Percentiles rank a stretch among this genome's conserved stretches.
phyloP scores from a whole-genome alignment of 208 protist species.

The Wallacemonas sp. region DNA sequence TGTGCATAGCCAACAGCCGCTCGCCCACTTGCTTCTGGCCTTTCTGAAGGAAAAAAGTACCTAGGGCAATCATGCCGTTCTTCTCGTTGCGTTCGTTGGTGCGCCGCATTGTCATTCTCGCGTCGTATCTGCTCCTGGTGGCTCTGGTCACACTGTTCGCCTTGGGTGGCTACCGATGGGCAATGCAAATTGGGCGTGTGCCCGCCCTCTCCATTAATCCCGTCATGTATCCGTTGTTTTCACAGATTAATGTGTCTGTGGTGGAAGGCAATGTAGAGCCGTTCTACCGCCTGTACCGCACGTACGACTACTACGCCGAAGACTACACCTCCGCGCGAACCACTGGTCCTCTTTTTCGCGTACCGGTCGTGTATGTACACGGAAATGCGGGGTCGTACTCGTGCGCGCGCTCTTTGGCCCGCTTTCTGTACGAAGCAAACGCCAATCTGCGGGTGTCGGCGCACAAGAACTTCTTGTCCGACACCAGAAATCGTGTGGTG shows the following conservation, averaged over 20 bases:
- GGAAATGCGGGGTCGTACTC: constrained; percentile 80
- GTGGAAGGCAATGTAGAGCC: constrained; percentile 25
- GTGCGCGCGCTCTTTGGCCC: constrained; percentile 65
- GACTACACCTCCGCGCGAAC: constrained; percentile 27
- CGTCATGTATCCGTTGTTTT: constrained; percentile 46
- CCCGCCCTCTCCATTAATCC: constrained; percentile 50
- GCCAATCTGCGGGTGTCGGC: constrained; percentile 6
- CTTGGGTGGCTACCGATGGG: constrained; percentile 46
- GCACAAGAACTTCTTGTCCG: neutral
- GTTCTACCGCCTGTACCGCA: constrained; percentile 62
- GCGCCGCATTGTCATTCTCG: neutral
- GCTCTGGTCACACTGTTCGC: constrained; percentile 26
- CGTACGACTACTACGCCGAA: constrained; percentile 65
- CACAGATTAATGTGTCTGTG: constrained; percentile 26
- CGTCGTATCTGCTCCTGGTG: constrained; percentile 24
- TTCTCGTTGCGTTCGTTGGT: neutral
- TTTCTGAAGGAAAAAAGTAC: neutral
- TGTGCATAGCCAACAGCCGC: neutral
- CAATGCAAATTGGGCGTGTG: constrained; percentile 36
- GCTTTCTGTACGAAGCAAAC: constrained; percentile 66
- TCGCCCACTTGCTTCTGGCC: neutral
- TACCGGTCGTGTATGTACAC: constrained; percentile 76
- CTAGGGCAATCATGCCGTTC: neutral
- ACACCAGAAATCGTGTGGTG: neutral
- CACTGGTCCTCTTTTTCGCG: constrained; percentile 25